Conservation (phyloP, 768 basidiomycete genomes). For the Chiua virens region DNA sequence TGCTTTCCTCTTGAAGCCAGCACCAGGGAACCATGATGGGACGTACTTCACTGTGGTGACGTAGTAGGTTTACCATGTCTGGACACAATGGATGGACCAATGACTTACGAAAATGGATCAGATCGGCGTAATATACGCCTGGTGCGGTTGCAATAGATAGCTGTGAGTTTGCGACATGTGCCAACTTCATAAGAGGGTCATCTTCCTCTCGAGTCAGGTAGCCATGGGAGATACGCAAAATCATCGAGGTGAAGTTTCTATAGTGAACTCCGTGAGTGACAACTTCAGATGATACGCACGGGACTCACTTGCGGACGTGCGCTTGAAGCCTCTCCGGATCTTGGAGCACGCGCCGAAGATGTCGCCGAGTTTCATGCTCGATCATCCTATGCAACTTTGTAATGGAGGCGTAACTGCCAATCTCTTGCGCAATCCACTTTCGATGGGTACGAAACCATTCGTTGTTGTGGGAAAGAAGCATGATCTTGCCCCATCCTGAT, state of each 20-base stretch:
- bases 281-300: background rate
- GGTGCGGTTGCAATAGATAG: conserved; percentile 2
- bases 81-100: no score
- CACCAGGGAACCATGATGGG: conserved; percentile 24
- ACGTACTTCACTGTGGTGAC: conserved; percentile 22
- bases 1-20: conserved; percentile 15
- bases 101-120: conserved; percentile 9
- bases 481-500: conserved; percentile 10
- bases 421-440: conserved; percentile 10
- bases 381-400: conserved; percentile 9
- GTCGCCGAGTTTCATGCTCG: conserved; percentile 8
- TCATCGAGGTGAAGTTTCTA: background rate
- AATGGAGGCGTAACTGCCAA: conserved; percentile 4
- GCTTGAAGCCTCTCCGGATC: background rate
- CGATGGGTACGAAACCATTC: conserved; percentile 10
- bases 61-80: no score
- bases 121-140: conserved; percentile 7
- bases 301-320: background rate
- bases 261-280: no score
- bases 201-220: conserved; percentile 6
- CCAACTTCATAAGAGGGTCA: conserved; percentile 32
- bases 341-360: conserved; percentile 4
- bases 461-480: conserved; percentile 3
- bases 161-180: conserved; percentile 20
- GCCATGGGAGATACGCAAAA: background rate